Base-by-base conservation (phyloP, 768 basidiomycete species). In the Nevesoporus exiguus region DNA sequence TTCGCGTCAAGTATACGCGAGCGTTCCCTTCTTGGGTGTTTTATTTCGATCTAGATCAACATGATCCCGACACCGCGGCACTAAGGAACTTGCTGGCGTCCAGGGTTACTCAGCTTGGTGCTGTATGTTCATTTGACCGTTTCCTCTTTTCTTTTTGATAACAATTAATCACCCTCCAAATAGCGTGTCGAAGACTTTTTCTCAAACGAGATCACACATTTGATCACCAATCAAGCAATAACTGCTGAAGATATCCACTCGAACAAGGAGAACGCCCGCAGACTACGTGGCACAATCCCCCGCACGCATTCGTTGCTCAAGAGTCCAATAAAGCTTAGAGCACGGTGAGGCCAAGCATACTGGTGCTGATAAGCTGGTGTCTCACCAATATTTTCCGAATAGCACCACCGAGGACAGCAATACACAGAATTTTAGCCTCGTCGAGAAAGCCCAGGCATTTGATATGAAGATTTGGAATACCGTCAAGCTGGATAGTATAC, bases 141-240 rank as follows among this genome's bases (percentile, higher is more conserved):
- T 47, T 34, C n/a, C n/a, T 48, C 25, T 30, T 43, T 21, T 51
- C 27, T 46, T 51, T 24, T 47, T 11, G 21, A 48, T 29, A 45
- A 39, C 31, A 31, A 56, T 54, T 47, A 24, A 49, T 48, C 47
- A 41, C n/a, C 15, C 39, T 46, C 41, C 47, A 19, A 54, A 33
- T 64, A 98, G 97, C 77, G 76, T 52, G 81, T 93, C 52, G 92
- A 96, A 47, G 81, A 85, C 56, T 97, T 97, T 77, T 95, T 98
- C 70, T 91, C 89, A 29, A 84, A 79, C 45, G 79, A 83, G 45
- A 83, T 96, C 24, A 94, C 93, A 0, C 96, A 98, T 73, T 78
- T 98, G 58, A 85, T 96, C 66, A 90, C 88, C 49, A 80, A 88
- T 62, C 76, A 77, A 51, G 66, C 74, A 31, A 57, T 71, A 48